Base-by-base conservation (phyloP, 2,329 filamentous ascomycete species). In the Cadophora sp. region DNA sequence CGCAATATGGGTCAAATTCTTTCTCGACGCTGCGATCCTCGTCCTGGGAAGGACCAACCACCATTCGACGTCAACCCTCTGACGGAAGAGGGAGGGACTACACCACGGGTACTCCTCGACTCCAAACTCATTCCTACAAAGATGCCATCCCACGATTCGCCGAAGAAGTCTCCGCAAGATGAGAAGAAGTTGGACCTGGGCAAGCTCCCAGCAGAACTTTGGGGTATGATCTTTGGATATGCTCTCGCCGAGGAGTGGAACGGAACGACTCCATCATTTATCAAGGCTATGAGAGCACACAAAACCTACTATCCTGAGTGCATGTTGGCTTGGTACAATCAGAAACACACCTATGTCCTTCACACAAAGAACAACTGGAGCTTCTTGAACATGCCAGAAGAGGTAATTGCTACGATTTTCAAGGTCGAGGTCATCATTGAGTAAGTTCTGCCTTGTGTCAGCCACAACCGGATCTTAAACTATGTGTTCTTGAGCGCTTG, bases 351-450 rank as follows among this genome's bases (percentile, higher is more conserved):
- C 2, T 66, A 55, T 8, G 11, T 56, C 31, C 27, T 66, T 1
- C 43, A 61, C 4, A 27, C 34, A 19, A 43, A 53, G 26, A 66
- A 66, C 58, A 48, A 48, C 14, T 66, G 64, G 64, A 55, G 46
- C n/a, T 66, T 66, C 31, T 22, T 29, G 9, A 24, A 53, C 24
- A 62, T 66, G 64, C 14, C 27, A 6, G 8, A 31, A 4, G 22
- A 56, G 24, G 19, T n/a, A 5, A 55, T 66, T 12, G 14, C 46
- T 1, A 66, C 64, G 4, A 66, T 62, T 24, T 56, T 50, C 19
- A 43, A 48, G 19, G 48, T 66, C 34, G 53, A 62, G 34, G 27
- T 66, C 4, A 56, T 62, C 24, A 53, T 66, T 27, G 51, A 60
- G 64, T 66, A 62, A 29, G 48, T 55, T 27, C 6, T 19, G 9